A percentile compares a stretch with the other conserved stretches of the same genome.
These are phyloP conservation scores for Ogataea methanolica DNA, from an alignment of 805 yeast species.

Conservation along the genomic window DNA sequence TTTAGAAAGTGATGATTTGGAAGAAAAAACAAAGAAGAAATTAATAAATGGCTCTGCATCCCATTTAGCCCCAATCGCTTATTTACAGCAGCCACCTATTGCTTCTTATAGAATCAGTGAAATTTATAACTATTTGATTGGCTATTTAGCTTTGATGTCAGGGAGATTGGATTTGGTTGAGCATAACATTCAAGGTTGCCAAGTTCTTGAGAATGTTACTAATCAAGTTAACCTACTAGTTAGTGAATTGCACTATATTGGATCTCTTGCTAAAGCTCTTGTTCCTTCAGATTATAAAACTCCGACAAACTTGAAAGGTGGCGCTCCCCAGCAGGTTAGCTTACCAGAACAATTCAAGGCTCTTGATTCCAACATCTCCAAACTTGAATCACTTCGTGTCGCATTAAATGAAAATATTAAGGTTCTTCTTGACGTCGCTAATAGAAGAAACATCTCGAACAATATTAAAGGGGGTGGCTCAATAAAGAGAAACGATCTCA, in stretches of 20 bases:
- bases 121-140: constrained; percentile 52
- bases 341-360: constrained; percentile 42
- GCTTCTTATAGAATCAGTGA: constrained; percentile 63
- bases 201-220: constrained; percentile 56
- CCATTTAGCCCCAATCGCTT: constrained; percentile 32
- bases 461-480: constrained; percentile 6
- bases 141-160: constrained; percentile 60
- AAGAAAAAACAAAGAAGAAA: constrained; percentile 2
- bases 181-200: constrained; percentile 66
- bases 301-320: constrained; percentile 32
- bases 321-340: constrained; percentile 17
- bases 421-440: constrained; percentile 41
- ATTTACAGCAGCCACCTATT: constrained; percentile 50
- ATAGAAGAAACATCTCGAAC: constrained; percentile 13
- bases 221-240: constrained; percentile 65
- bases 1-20: constrained; percentile 48
- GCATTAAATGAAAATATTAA: constrained; percentile 63
- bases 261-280: constrained; percentile 15
- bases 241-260: constrained; percentile 44
- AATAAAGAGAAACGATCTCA: constrained; percentile 17
- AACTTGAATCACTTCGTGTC: constrained; percentile 52
- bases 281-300: constrained; percentile 21
- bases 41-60: constrained; percentile 3
- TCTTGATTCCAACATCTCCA: constrained; percentile 40
- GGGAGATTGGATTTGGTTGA: constrained; percentile 80